Conservation (phyloP, 176 grass and related monocot species). For the Calamus simplicifolius region DNA sequence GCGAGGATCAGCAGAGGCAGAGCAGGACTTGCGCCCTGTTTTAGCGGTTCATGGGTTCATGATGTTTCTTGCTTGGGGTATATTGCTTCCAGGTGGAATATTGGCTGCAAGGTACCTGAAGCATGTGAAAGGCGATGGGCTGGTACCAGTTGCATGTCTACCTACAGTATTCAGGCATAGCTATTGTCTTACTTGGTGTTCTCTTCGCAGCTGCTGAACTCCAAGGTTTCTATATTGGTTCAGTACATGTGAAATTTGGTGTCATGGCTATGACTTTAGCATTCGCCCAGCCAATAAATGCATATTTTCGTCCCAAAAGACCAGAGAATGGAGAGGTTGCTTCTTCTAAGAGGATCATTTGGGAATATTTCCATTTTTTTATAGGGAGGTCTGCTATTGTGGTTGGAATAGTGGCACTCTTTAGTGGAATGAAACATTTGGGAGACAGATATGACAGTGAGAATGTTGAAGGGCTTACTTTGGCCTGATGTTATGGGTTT, state of each 20-base stretch:
- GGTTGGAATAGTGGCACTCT: slow-evolving; percentile 48
- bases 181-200: slow-evolving; percentile 64
- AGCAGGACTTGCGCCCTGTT: slow-evolving; percentile 66
- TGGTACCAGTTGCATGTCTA: slow-evolving; percentile 80
- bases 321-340: slow-evolving; percentile 29
- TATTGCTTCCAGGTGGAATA: slow-evolving; percentile 56
- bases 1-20: slow-evolving; percentile 50
- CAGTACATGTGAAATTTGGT: slow-evolving; percentile 73
- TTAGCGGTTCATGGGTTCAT: slow-evolving; percentile 85
- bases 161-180: slow-evolving; percentile 62
- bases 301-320: slow-evolving; percentile 45
- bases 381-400: slow-evolving; percentile 43
- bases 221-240: slow-evolving; percentile 52
- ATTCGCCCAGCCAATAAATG: slow-evolving; percentile 57
- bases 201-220: slow-evolving; percentile 79
- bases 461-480: slow-evolving; percentile 68
- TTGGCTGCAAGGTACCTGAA: slow-evolving; percentile 71
- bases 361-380: slow-evolving; percentile 62
- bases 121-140: slow-evolving; percentile 50
- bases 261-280: slow-evolving; percentile 31
- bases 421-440: slow-evolving; percentile 75
- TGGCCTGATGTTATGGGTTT: slow-evolving; percentile 65
- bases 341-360: slow-evolving; percentile 38
- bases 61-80: slow-evolving; percentile 94
- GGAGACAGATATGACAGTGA: slow-evolving; percentile 61